Evolutionary conservation across 257 asterid species (phyloP), one percentile per base, ranked within the genome.

Genomic region (Nicotiana tomentosiformis): DNA sequence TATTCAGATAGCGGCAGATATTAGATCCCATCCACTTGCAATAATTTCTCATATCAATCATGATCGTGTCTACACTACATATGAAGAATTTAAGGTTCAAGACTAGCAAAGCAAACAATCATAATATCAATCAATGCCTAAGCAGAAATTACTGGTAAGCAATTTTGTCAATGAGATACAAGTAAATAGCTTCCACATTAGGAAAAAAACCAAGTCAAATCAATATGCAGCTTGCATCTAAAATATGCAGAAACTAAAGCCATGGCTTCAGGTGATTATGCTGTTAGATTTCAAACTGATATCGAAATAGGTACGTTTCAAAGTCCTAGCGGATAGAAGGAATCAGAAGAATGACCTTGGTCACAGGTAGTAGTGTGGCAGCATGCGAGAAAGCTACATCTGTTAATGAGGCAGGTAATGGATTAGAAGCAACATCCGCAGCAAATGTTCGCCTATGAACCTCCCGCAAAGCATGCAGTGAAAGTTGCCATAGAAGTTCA

Each of bases 381-480:
- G 99, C 99, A 87, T 96, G 99, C 7, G 99, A 96, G 87, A 96
- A 96, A 83, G 99, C 98, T 86, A 96, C 98, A 90, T 96, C 99
- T 57, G 99, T 96, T 87, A 96, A 86, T 68, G 99, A 97, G 67
- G 98, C 97, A 66, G 99, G 99, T 84, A 90, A 88, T 37, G 99
- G 96, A 77, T 92, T 94, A 81, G 98, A 93, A 67, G 97, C 93
- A 79, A 94, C 91, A 85, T 96, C 99, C 86, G 97, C 91, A 20
- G 97, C 87, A 87, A 94, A 96, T 46, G 93, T 90, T 72, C 99
- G 91, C 88, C 97, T 89, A 84, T 96, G 98, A 84, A 96, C 99
- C 87, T 96, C 99, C 86, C 99, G 91, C 89, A 94, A 83, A 86
- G 99, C 99, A 88, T 96, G 99, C 90, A 96, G 83, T 51, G 99